Evolutionary conservation across 1,284 basidiomycete species (phyloP).

Genomic region (Pyrrhoderma lamaoense): DNA sequence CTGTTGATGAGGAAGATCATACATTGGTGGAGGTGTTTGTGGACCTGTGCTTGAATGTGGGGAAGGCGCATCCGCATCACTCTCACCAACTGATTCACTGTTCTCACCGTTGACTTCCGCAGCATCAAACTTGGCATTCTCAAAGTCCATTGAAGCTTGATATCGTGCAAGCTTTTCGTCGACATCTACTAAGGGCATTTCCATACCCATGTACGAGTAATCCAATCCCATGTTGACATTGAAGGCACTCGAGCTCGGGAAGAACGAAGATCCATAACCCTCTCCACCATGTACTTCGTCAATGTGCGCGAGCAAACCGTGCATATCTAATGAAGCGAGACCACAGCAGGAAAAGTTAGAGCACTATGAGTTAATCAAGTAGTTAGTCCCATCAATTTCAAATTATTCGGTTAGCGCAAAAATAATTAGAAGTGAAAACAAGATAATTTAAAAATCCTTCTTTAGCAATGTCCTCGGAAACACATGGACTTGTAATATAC

Average conservation of each 20-base stretch:
- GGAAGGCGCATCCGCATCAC: slow-evolving; percentile 4
- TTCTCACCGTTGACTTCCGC: not conserved
- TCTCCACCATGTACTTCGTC: slow-evolving; percentile 47
- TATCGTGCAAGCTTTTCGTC: no score
- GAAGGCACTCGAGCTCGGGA: not conserved
- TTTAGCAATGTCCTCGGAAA: no score
- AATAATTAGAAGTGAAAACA: no score
- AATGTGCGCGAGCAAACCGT: slow-evolving; percentile 61
- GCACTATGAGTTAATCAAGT: slow-evolving; percentile 32
- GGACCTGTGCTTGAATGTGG: slow-evolving; percentile 8
- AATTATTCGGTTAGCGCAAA: no score
- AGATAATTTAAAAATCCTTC: no score
- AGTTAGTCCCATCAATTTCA: no score
- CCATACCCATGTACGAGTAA: no score
- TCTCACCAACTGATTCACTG: not conserved
- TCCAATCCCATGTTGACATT: not conserved
- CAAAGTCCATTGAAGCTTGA: no score
- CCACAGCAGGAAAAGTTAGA: slow-evolving; percentile 63
- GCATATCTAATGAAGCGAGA: slow-evolving; percentile 51
- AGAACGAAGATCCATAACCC: slow-evolving; percentile 4
- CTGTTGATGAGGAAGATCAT: not conserved
- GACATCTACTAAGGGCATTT: no score
- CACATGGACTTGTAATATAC: no score
- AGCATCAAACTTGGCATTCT: no score
- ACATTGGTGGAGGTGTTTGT: slow-evolving; percentile 9